Percentiles rank a stretch among this genome's conserved stretches.
These are phyloP conservation scores for Xanthoconium separans DNA, from an alignment of 1,284 basidiomycete genomes.

Conservation along the genomic window DNA sequence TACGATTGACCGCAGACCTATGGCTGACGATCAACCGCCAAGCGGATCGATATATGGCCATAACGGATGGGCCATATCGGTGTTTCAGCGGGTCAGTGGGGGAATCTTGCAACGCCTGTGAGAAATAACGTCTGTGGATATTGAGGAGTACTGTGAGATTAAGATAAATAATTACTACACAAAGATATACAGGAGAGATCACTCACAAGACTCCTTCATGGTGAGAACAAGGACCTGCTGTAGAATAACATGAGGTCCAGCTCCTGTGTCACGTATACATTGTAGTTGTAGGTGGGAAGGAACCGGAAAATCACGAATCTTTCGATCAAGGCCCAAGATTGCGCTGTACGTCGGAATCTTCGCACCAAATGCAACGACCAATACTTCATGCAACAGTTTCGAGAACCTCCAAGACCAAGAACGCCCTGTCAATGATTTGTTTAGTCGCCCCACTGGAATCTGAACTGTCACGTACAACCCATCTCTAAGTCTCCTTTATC, in stretches of 20 bases:
- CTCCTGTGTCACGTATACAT: conserved; percentile 24
- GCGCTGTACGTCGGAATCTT: conserved; percentile 48
- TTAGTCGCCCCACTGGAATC: not conserved
- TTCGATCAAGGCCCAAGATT: conserved; percentile 48
- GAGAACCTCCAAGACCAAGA: conserved; percentile 58
- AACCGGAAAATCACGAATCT: conserved; percentile 54
- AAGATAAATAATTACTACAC: not conserved
- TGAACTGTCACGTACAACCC: conserved; percentile 44
- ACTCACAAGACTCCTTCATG: conserved; percentile 58
- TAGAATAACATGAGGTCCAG: conserved; percentile 31
- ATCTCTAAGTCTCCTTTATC: conserved; percentile 42
- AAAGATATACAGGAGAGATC: conserved; percentile 6
- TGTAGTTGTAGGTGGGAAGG: conserved; percentile 46
- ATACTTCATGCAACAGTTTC: conserved; percentile 49
- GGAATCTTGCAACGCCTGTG: conserved; percentile 59
- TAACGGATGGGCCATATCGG: conserved; percentile 63
- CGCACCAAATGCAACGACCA: conserved; percentile 53
- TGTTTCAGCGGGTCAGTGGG: conserved; percentile 58
- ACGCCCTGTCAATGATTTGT: conserved; percentile 40
- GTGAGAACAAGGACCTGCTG: conserved; percentile 50
- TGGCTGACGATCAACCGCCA: conserved; percentile 59
- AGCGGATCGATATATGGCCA: conserved; percentile 68
- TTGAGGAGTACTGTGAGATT: conserved; percentile 53
- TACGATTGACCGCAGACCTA: conserved; percentile 39
- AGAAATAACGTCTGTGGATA: conserved; percentile 67